These are phyloP conservation scores for Ambrosiella xylebori DNA, from an alignment of 2,329 filamentous ascomycete species.

Conservation along the genomic window DNA sequence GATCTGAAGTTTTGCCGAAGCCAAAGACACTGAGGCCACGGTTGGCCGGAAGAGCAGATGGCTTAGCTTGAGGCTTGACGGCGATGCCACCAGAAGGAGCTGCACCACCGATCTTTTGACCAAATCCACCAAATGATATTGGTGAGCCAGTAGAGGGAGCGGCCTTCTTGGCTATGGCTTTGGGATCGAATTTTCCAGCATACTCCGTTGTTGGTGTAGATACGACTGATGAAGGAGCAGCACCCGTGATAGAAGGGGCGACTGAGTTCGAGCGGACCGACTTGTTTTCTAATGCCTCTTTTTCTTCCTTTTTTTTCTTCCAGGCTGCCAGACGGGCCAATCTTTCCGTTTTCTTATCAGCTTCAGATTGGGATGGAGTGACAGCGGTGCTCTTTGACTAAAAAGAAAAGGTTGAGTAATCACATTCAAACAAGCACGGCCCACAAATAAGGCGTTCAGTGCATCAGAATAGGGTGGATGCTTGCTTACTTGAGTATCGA, in stretches of 20 bases:
- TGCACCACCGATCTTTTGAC: constrained; percentile 24
- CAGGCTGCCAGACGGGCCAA: constrained; percentile 72
- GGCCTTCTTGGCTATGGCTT: constrained; percentile 42
- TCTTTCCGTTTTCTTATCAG: constrained; percentile 63
- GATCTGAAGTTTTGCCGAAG: constrained; percentile 52
- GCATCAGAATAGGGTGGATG: constrained; percentile 27
- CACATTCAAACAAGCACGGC: constrained; percentile 4
- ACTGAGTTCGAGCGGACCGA: constrained; percentile 30
- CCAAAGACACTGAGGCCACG: constrained; percentile 67
- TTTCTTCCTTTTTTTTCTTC: constrained; percentile 73
- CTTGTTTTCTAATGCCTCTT: constrained; percentile 47
- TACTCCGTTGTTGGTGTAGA: constrained; percentile 27
- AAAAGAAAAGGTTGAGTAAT: constrained; percentile 9
- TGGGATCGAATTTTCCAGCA: constrained; percentile 67
- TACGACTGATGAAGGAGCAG: constrained; percentile 30
- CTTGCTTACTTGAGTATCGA: constrained; percentile 30
- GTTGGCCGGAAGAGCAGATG: constrained; percentile 45
- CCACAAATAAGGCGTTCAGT: background rate
- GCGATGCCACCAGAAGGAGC: constrained; percentile 1
- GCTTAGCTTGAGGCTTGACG: constrained; percentile 19
- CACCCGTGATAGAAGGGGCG: constrained; percentile 31
- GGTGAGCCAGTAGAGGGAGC: constrained; percentile 36
- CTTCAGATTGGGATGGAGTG: constrained; percentile 36
- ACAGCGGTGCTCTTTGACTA: constrained; percentile 16
- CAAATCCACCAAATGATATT: constrained; percentile 23